These are phyloP conservation scores for Ceriops decandra DNA, from an alignment of 345 rosid species.

Conservation along the genomic window DNA sequence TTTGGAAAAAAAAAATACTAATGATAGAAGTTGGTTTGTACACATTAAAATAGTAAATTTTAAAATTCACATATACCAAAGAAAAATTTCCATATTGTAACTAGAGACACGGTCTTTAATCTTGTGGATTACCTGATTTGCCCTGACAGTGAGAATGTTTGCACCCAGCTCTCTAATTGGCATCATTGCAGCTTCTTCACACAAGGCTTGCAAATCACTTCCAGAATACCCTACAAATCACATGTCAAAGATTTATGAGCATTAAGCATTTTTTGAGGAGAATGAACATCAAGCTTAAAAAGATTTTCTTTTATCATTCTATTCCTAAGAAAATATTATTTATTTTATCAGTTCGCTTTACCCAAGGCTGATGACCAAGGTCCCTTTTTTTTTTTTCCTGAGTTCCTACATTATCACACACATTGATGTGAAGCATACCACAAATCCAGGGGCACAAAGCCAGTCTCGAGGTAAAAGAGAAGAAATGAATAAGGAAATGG, in stretches of 20 bases:
- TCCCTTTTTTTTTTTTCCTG: too few relatives aligned
- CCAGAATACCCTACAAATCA: slow-evolving; percentile 77
- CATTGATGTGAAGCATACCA: too few relatives aligned
- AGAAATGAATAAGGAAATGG: too few relatives aligned
- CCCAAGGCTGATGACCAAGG: too few relatives aligned
- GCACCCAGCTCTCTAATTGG: slow-evolving; percentile 97
- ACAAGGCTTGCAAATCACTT: slow-evolving; percentile 93
- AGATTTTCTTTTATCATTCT: background rate
- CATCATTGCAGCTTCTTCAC: slow-evolving; percentile 99
- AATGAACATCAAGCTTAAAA: slow-evolving; percentile 1
- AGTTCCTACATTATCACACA: too few relatives aligned
- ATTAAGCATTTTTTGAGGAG: slow-evolving; percentile 1
- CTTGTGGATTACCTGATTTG: slow-evolving; percentile 60
- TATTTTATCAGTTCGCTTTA: background rate
- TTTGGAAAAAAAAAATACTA: too few relatives aligned
- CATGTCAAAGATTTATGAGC: background rate
- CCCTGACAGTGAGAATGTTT: slow-evolving; percentile 69
- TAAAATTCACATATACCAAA: background rate
- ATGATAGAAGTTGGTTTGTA: too few relatives aligned
- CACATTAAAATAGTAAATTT: too few relatives aligned
- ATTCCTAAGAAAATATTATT: background rate
- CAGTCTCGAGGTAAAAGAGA: too few relatives aligned
- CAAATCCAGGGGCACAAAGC: too few relatives aligned
- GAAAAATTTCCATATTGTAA: too few relatives aligned
- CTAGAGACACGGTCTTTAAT: background rate